Percentiles rank a stretch among this genome's conserved stretches.
These are phyloP conservation scores for Medicago lupulina DNA, from an alignment of 306 rosid genomes.

Conservation along the genomic window DNA sequence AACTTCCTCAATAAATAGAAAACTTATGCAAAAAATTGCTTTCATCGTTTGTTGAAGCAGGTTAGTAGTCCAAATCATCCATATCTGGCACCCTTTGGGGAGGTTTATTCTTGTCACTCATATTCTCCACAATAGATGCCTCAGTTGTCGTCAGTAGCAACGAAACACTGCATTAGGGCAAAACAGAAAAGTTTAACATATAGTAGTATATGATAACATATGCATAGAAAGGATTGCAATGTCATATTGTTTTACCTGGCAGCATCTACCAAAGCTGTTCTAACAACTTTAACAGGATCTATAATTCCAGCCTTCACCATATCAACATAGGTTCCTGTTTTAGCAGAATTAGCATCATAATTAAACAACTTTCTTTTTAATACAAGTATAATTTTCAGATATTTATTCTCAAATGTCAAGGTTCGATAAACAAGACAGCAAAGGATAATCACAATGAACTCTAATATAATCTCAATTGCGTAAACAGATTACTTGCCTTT, in stretches of 20 bases:
- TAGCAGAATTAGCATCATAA: conserved; percentile 37
- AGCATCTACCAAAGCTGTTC: conserved; percentile 90
- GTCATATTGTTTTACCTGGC: conserved; percentile 68
- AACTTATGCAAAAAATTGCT: conserved; percentile 32
- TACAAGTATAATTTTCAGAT: not conserved
- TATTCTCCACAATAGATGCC: conserved; percentile 67
- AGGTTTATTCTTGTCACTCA: conserved; percentile 59
- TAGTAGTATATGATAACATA: not conserved
- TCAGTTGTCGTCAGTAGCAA: conserved; percentile 86
- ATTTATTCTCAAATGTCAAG: not conserved
- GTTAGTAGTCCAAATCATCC: conserved; percentile 65
- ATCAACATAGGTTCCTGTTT: conserved; percentile 82
- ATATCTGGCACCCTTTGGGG: conserved; percentile 76
- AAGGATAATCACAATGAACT: not conserved
- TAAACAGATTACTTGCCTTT: conserved; percentile 58
- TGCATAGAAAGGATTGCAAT: not conserved
- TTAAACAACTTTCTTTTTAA: not conserved
- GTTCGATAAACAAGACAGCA: not conserved
- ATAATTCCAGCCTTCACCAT: conserved; percentile 90
- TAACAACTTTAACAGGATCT: conserved; percentile 91
- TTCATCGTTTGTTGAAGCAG: conserved; percentile 17
- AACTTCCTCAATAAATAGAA: conserved; percentile 13
- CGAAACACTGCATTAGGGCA: conserved; percentile 61
- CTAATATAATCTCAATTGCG: not conserved
- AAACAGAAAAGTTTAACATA: conserved; percentile 25